Evolutionary conservation across 768 basidiomycete species (phyloP), one percentile per base, ranked within the genome.

Genomic region (Podaxis sp.): DNA sequence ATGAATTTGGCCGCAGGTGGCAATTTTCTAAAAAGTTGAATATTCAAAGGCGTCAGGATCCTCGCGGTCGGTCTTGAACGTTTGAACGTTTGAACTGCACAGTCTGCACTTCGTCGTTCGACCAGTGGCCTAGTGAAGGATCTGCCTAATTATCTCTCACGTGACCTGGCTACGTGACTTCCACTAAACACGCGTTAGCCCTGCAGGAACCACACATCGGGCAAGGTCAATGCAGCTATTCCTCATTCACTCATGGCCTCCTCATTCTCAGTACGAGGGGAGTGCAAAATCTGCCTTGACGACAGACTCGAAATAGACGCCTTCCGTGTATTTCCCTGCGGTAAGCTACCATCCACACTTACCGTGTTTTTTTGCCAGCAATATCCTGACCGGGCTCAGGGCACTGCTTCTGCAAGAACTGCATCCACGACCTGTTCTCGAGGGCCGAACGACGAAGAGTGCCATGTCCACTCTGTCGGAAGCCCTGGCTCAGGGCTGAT

Each of bases 331-430:
- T 73, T 75, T 60, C 71, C 69, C 16, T 77, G 76, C 55, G 76
- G 76, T 74, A 65, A 63, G 71, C 67, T 40, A 27, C 32, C 7
- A 16, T 16, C 18, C 28, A 48, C 16, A 10, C 55, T 9, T n/a
- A 56, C 61, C 61, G 46, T 13, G 36, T 6, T n/a, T 13, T 21
- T 11, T 32, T 23, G 14, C 42, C n/a, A 21, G 21, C 57, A 21
- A 18, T 35, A 35, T 40, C 44, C 18, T 25, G 27, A 48, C 54
- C 23, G 53, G 16, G 4, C 57, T 36, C 60, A 78, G 79, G 79
- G 10, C 79, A 80, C 61, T 76, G 77, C n/a, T 77, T 72, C 58
- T 81, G 79, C 55, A 61, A 54, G 5, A 56, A 63, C n/a, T 81
- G 78, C 62, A 68, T 71, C 18, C 55, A 63, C 3, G 50, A 55